A percentile compares a stretch with the other conserved stretches of the same genome.
phyloP scores from a whole-genome alignment of 257 asterid species.

The Jacaranda copaia region DNA sequence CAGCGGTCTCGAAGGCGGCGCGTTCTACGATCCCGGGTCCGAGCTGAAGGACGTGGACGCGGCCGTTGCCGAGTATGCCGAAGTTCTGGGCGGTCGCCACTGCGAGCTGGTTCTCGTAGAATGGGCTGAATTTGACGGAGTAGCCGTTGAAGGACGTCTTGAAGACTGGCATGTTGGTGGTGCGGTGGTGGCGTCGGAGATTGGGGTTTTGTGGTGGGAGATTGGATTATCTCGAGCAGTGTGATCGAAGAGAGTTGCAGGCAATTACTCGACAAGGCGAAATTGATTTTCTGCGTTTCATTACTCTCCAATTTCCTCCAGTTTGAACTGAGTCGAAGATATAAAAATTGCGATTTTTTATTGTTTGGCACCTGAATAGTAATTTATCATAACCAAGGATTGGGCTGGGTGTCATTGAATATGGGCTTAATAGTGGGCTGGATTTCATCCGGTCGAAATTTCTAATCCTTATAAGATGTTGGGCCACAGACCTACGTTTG shows the following conservation, averaged over 20 bases:
- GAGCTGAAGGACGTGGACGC: slow-evolving; percentile 86
- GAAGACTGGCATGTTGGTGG: slow-evolving; percentile 72
- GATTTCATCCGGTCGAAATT: too few relatives aligned
- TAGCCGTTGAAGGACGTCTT: slow-evolving; percentile 88
- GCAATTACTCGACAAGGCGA: slow-evolving; percentile 38
- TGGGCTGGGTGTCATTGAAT: neutral
- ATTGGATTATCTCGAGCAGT: slow-evolving; percentile 43
- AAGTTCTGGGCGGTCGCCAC: slow-evolving; percentile 95
- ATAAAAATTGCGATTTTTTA: neutral
- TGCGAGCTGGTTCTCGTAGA: slow-evolving; percentile 82
- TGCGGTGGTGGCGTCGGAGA: slow-evolving; percentile 39
- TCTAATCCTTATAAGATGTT: too few relatives aligned
- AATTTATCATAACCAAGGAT: neutral
- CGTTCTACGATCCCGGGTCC: slow-evolving; percentile 71
- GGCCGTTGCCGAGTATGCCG: slow-evolving; percentile 98
- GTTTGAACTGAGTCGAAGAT: slow-evolving; percentile 15
- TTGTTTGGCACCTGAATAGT: too few relatives aligned
- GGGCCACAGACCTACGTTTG: too few relatives aligned
- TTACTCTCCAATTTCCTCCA: slow-evolving; percentile 42
- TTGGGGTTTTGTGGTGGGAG: slow-evolving; percentile 28
- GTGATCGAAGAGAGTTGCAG: slow-evolving; percentile 35
- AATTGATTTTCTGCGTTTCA: slow-evolving; percentile 20
- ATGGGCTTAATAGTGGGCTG: neutral
- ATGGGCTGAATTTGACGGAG: slow-evolving; percentile 96
- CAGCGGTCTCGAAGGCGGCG: slow-evolving; percentile 90